These are phyloP conservation scores for Nemania sp. DNA, from an alignment of 2,329 filamentous ascomycete species.

Conservation along the genomic window DNA sequence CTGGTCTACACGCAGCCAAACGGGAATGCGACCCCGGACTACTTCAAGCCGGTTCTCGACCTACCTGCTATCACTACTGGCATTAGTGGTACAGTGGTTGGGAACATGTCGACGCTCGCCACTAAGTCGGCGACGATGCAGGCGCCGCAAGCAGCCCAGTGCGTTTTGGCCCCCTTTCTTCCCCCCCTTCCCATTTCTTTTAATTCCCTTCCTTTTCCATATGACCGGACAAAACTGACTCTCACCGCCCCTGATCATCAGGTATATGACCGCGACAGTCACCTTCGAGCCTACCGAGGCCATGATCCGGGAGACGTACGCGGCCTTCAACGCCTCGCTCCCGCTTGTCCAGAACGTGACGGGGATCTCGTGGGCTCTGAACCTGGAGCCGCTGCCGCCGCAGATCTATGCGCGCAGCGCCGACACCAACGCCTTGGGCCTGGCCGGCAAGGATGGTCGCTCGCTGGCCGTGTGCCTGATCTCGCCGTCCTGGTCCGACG, in stretches of 20 bases:
- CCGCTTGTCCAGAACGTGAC: slow-evolving; percentile 14
- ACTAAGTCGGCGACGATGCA: slow-evolving; percentile 24
- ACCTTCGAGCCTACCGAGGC: slow-evolving; percentile 35
- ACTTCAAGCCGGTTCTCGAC: slow-evolving; percentile 34
- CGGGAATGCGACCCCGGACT: slow-evolving; percentile 15
- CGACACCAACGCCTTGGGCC: slow-evolving; percentile 35
- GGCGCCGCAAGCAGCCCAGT: slow-evolving; percentile 33
- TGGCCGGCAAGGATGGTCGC: slow-evolving; percentile 5
- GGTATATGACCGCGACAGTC: slow-evolving; percentile 33
- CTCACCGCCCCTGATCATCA: background rate
- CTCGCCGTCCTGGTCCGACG: slow-evolving; percentile 24
- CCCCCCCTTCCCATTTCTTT: too few species aligned
- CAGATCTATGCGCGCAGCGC: slow-evolving; percentile 33
- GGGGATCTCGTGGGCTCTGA: slow-evolving; percentile 35
- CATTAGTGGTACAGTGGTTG: slow-evolving; percentile 11
- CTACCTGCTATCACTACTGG: slow-evolving; percentile 17
- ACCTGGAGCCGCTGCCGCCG: slow-evolving; percentile 39
- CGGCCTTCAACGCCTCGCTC: slow-evolving; percentile 30
- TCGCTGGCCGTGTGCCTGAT: slow-evolving; percentile 27
- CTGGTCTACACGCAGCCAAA: slow-evolving; percentile 31
- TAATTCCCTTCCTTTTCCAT: background rate
- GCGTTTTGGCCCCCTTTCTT: background rate
- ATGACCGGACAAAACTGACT: background rate
- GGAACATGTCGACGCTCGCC: slow-evolving; percentile 32
- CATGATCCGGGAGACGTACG: slow-evolving; percentile 33